Evolutionary conservation across 768 basidiomycete genomes (phyloP).

Genomic region (Cyclocybe aegerita): DNA sequence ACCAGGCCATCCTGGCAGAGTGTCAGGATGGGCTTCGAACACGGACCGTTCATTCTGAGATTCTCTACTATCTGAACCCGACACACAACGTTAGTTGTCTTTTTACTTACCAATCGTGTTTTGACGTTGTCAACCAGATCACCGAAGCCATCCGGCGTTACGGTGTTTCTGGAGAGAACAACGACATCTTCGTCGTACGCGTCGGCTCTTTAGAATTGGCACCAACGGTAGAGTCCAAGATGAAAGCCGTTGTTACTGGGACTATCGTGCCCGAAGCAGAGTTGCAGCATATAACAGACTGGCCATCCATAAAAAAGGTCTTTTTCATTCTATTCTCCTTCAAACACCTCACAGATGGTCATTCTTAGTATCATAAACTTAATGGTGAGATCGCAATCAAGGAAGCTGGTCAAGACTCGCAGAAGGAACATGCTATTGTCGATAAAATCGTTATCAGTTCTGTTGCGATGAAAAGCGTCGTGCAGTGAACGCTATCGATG

Average conservation of each 20-base stretch:
- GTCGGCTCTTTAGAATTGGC: slow-evolving; percentile 42
- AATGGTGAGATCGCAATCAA: slow-evolving; percentile 47
- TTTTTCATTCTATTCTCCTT: background rate
- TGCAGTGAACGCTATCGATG: slow-evolving; percentile 10
- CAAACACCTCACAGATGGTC: background rate
- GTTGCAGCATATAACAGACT: slow-evolving; percentile 59
- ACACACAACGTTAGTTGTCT: slow-evolving; percentile 67
- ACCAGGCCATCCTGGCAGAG: slow-evolving; percentile 76
- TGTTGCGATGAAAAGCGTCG: slow-evolving; percentile 81
- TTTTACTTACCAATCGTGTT: background rate
- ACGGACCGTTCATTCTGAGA: slow-evolving; percentile 88
- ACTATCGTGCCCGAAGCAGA: slow-evolving; percentile 44
- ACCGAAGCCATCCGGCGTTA: slow-evolving; percentile 85
- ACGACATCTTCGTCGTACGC: slow-evolving; percentile 70
- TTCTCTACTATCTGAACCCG: slow-evolving; percentile 85
- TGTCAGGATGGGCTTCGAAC: slow-evolving; percentile 64
- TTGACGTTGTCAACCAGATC: slow-evolving; percentile 50
- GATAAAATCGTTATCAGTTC: slow-evolving; percentile 74
- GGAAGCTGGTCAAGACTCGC: slow-evolving; percentile 29
- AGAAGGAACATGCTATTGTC: slow-evolving; percentile 40
- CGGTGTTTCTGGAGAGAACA: slow-evolving; percentile 70
- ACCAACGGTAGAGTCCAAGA: slow-evolving; percentile 41
- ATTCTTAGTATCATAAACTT: slow-evolving; percentile 63
- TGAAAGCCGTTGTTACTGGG: slow-evolving; percentile 62
- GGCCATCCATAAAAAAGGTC: slow-evolving; percentile 75